phyloP scores from a whole-genome alignment of 768 basidiomycete genomes.

The Lactarius akahatsu region DNA sequence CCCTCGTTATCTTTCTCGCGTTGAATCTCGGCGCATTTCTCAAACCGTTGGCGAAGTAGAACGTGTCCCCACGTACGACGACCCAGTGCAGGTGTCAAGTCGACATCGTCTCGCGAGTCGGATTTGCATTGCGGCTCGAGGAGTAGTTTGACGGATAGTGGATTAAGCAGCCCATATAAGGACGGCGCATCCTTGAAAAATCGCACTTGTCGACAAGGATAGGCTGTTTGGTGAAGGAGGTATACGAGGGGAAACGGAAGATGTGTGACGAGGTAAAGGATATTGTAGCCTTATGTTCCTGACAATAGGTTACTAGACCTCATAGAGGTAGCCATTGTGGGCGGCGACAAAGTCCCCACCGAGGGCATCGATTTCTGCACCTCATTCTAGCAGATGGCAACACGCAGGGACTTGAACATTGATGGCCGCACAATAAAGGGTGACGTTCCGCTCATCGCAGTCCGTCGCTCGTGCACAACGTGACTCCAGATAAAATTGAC shows the following conservation, averaged over 20 bases:
- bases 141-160: slow-evolving; percentile 87
- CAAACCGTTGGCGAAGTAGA: slow-evolving; percentile 79
- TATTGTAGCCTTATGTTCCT: slow-evolving; percentile 95
- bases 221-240: slow-evolving; percentile 91
- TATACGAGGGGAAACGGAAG: slow-evolving; percentile 90
- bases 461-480: slow-evolving; percentile 71
- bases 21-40: slow-evolving; percentile 81
- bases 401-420: slow-evolving; percentile 89
- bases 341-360: slow-evolving; percentile 96
- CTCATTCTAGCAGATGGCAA: slow-evolving; percentile 82
- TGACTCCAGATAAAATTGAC: slow-evolving; percentile 62
- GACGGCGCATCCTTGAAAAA: slow-evolving; percentile 83
- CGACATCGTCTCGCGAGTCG: slow-evolving; percentile 72
- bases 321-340: slow-evolving; percentile 91
- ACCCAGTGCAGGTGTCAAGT: slow-evolving; percentile 96
- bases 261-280: slow-evolving; percentile 92
- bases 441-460: slow-evolving; percentile 87
- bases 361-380: slow-evolving; percentile 92
- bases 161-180: slow-evolving; percentile 99
- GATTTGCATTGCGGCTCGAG: slow-evolving; percentile 85
- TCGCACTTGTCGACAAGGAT: slow-evolving; percentile 89
- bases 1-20: slow-evolving; percentile 76
- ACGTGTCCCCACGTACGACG: slow-evolving; percentile 88
- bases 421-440: slow-evolving; percentile 97
- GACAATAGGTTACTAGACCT: slow-evolving; percentile 76